phyloP scores from a whole-genome alignment of 768 basidiomycete species.

The Agaricus subrufescens region DNA sequence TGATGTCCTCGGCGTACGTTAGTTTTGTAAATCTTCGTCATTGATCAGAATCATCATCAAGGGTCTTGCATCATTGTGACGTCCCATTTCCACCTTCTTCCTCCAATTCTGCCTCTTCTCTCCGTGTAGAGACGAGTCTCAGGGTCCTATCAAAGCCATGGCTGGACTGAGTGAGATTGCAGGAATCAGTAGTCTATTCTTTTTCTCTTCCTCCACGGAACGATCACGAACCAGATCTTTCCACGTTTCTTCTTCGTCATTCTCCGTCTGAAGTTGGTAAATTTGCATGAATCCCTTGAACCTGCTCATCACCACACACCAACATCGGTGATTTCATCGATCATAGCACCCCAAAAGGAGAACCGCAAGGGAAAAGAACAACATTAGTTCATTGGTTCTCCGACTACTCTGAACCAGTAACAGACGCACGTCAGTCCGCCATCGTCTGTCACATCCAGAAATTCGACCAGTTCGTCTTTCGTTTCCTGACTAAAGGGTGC shows the following conservation, averaged over 20 bases:
- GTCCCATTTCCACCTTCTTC: neutral
- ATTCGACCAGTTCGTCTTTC: slow-evolving; percentile 73
- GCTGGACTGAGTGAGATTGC: slow-evolving; percentile 39
- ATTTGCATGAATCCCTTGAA: slow-evolving; percentile 80
- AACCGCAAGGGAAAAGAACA: neutral
- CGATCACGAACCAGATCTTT: slow-evolving; percentile 57
- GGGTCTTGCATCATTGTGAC: slow-evolving; percentile 6
- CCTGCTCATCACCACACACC: slow-evolving; percentile 27
- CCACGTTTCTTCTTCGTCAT: slow-evolving; percentile 84
- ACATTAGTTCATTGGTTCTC: slow-evolving; percentile 2
- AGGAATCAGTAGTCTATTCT: slow-evolving; percentile 1
- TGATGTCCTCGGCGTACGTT: slow-evolving; percentile 10
- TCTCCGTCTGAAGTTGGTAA: slow-evolving; percentile 82
- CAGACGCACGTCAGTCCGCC: slow-evolving; percentile 68
- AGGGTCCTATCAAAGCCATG: slow-evolving; percentile 75
- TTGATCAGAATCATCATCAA: slow-evolving; percentile 4
- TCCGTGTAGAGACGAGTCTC: slow-evolving; percentile 48
- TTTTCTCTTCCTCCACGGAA: neutral
- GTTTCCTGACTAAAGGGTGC: slow-evolving; percentile 71
- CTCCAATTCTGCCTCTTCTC: slow-evolving; percentile 41
- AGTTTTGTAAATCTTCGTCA: neutral
- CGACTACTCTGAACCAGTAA: neutral
- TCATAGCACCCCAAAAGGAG: neutral
- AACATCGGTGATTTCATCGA: slow-evolving; percentile 1
- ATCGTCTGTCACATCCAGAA: slow-evolving; percentile 69